Percentiles rank a stretch among this genome's conserved stretches.
Conservation (phyloP, 78 protist species). For the Dictyostelium firmibasis region DNA sequence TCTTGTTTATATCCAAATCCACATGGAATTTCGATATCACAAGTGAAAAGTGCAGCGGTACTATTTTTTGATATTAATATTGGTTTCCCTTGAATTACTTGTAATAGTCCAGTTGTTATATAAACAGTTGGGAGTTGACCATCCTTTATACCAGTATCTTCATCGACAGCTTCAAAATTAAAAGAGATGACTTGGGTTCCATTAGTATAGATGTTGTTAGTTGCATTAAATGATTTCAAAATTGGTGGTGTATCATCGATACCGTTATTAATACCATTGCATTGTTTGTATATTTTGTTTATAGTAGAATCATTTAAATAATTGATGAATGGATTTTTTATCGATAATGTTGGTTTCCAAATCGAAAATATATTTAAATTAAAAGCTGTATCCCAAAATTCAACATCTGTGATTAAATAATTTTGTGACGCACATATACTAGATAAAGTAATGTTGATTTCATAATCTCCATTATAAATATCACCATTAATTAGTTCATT, state of each 20-base stretch:
- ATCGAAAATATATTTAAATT: not conserved
- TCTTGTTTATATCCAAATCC: conserved; percentile 22
- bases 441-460: not conserved
- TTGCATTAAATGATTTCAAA: not conserved
- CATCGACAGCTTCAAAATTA: not conserved
- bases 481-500: not conserved
- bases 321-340: not conserved
- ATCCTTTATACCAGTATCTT: not conserved
- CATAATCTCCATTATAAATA: not conserved
- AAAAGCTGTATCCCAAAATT: not conserved
- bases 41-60: not conserved
- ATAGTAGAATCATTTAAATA: not conserved
- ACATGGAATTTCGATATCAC: not conserved
- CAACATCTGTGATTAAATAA: not conserved
- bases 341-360: not conserved
- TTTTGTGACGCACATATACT: not conserved
- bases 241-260: not conserved
- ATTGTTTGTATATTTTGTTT: not conserved
- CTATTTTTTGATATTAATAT: not conserved
- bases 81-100: not conserved
- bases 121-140: not conserved
- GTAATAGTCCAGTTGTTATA: not conserved
- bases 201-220: not conserved
- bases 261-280: not conserved
- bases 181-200: not conserved